Percentiles rank a stretch among this genome's conserved stretches.
Evolutionary conservation across 345 rosid genomes (phyloP).

Genomic region (Melaleuca quinquenervia): DNA sequence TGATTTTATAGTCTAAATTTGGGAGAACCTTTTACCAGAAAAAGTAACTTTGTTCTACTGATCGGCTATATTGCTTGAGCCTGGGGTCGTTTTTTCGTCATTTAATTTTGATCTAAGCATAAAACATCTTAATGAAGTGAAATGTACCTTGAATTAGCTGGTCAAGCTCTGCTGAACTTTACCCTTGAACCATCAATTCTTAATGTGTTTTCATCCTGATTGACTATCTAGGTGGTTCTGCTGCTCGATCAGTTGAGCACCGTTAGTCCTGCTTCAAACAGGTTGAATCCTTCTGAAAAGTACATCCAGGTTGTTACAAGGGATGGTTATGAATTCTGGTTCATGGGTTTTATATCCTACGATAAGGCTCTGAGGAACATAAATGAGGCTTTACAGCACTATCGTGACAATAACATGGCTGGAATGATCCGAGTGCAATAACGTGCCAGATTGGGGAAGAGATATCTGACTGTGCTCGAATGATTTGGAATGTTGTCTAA

Average conservation of each 20-base stretch:
- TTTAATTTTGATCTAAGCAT: background rate
- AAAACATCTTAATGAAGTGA: background rate
- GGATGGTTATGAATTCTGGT: conserved; percentile 79
- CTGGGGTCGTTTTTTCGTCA: background rate
- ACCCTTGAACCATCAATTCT: background rate
- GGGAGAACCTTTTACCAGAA: background rate
- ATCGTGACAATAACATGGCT: background rate
- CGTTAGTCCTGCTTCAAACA: conserved; percentile 44
- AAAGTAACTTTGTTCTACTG: background rate
- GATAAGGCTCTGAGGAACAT: conserved; percentile 61
- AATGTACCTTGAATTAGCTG: background rate
- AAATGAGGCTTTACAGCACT: conserved; percentile 23
- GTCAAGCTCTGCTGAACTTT: background rate
- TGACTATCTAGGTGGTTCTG: conserved; percentile 44
- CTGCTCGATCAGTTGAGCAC: conserved; percentile 39
- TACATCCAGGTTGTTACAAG: conserved; percentile 46
- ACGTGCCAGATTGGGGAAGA: background rate
- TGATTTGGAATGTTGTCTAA: background rate
- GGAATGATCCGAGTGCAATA: background rate
- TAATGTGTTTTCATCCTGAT: background rate
- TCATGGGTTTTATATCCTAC: conserved; percentile 74
- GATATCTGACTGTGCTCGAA: background rate
- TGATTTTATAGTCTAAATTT: background rate
- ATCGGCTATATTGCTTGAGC: background rate
- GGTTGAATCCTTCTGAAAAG: conserved; percentile 42